A percentile compares a stretch with the other conserved stretches of the same genome.
Evolutionary conservation across 257 asterid genomes (phyloP).

Genomic region (Haberlea rhodopensis): DNA sequence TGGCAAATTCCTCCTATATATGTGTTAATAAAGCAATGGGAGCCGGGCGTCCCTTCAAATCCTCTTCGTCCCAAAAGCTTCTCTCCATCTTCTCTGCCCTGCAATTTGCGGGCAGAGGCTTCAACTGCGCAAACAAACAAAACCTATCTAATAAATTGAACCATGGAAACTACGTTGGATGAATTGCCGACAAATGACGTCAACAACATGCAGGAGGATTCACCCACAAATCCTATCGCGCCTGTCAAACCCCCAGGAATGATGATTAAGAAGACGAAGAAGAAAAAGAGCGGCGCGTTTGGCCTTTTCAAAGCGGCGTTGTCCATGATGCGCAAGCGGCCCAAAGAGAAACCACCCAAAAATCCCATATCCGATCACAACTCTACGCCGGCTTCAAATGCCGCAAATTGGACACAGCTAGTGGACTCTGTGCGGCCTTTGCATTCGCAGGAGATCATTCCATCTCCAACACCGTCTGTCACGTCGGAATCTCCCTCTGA

Average conservation of each 20-base stretch:
- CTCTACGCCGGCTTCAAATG: constrained; percentile 21
- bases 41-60: not conserved
- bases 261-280: constrained; percentile 18
- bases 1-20: not conserved
- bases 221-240: not conserved
- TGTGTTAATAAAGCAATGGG: not conserved
- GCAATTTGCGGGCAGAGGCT: constrained; percentile 64
- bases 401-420: constrained; percentile 52
- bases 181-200: constrained; percentile 20
- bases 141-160: not conserved
- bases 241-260: constrained; percentile 4
- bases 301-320: constrained; percentile 55
- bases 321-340: constrained; percentile 39
- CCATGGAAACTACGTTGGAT: constrained; percentile 20
- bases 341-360: constrained; percentile 23
- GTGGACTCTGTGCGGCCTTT: constrained; percentile 76
- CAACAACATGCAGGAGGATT: constrained; percentile 8
- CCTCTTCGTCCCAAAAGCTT: constrained; percentile 24
- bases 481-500: constrained; percentile 5
- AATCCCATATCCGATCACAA: not conserved
- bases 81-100: constrained; percentile 44
- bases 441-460: constrained; percentile 43
- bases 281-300: constrained; percentile 45
- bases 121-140: not conserved
- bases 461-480: constrained; percentile 12